A percentile compares a stretch with the other conserved stretches of the same genome.
These are phyloP conservation scores for Fusarium vanettenii DNA, from an alignment of 2,329 filamentous ascomycete species.

Conservation along the genomic window DNA sequence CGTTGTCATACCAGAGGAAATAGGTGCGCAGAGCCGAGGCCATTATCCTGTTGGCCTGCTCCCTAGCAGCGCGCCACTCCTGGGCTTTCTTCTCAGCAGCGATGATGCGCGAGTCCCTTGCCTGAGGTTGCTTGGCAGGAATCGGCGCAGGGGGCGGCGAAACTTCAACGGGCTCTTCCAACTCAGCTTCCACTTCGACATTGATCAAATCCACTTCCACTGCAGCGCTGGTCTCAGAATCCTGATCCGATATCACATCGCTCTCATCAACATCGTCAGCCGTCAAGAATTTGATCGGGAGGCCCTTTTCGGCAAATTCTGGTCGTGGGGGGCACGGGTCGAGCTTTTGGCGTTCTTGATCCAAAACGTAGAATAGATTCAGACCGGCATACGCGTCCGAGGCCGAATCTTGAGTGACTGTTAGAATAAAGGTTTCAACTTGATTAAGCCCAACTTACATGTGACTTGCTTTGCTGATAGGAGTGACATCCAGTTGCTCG, in stretches of 20 bases:
- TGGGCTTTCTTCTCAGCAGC: slow-evolving; percentile 55
- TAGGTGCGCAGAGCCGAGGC: slow-evolving; percentile 66
- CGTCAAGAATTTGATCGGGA: slow-evolving; percentile 68
- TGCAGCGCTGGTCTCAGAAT: slow-evolving; percentile 42
- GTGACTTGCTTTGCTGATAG: slow-evolving; percentile 74
- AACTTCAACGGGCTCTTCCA: not conserved
- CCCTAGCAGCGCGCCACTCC: slow-evolving; percentile 50
- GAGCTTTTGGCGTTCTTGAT: slow-evolving; percentile 74
- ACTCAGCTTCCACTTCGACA: slow-evolving; percentile 17
- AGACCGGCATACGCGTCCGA: slow-evolving; percentile 85
- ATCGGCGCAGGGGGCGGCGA: not conserved
- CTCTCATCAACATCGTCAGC: slow-evolving; percentile 43
- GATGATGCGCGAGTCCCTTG: slow-evolving; percentile 54
- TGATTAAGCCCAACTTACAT: slow-evolving; percentile 62
- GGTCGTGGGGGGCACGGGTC: slow-evolving; percentile 78
- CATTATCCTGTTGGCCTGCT: slow-evolving; percentile 32
- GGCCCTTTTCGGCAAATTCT: slow-evolving; percentile 72
- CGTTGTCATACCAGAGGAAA: slow-evolving; percentile 70
- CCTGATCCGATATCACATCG: slow-evolving; percentile 47
- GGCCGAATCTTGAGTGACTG: slow-evolving; percentile 71
- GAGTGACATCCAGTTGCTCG: slow-evolving; percentile 77
- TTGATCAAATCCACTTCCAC: slow-evolving; percentile 39
- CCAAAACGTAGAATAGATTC: slow-evolving; percentile 78
- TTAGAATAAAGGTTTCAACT: slow-evolving; percentile 7
- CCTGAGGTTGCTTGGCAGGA: not conserved